Conservation (phyloP, 2,329 filamentous ascomycete species). For the Neofusicoccum cordaticola region DNA sequence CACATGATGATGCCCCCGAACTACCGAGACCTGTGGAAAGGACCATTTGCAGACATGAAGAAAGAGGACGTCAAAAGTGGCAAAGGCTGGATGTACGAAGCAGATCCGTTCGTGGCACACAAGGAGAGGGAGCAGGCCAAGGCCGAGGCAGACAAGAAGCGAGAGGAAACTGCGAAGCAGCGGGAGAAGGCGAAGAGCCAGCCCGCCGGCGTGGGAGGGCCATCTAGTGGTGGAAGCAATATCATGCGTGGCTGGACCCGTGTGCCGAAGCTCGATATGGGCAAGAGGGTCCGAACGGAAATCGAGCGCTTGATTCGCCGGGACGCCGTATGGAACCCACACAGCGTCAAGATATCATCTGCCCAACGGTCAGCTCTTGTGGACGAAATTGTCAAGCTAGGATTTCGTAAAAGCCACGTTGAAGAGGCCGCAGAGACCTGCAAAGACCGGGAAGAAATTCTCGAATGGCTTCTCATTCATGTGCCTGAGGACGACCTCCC, state of each 20-base stretch:
- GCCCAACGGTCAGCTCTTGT: slow-evolving; percentile 59
- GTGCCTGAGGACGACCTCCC: slow-evolving; percentile 97
- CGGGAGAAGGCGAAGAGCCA: slow-evolving; percentile 57
- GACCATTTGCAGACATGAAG: slow-evolving; percentile 79
- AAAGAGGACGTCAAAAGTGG: slow-evolving; percentile 73
- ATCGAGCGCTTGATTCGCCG: slow-evolving; percentile 77
- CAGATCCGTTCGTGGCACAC: slow-evolving; percentile 83
- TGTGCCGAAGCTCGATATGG: slow-evolving; percentile 91
- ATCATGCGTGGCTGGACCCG: slow-evolving; percentile 74
- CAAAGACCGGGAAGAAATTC: slow-evolving; percentile 85
- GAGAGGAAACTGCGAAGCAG: slow-evolving; percentile 60
- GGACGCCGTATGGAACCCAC: slow-evolving; percentile 83
- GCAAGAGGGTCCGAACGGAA: slow-evolving; percentile 71
- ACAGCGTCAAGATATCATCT: slow-evolving; percentile 64
- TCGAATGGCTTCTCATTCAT: slow-evolving; percentile 96
- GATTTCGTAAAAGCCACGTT: slow-evolving; percentile 85
- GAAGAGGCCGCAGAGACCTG: slow-evolving; percentile 85
- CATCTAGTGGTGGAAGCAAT: slow-evolving; percentile 30
- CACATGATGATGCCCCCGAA: slow-evolving; percentile 91
- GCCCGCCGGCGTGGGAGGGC: slow-evolving; percentile 28
- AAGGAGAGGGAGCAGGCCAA: slow-evolving; percentile 78
- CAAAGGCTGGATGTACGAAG: slow-evolving; percentile 86
- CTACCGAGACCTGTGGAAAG: slow-evolving; percentile 87
- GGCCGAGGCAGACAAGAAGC: slow-evolving; percentile 73
- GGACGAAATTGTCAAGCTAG: slow-evolving; percentile 72